phyloP scores from a whole-genome alignment of 2,329 filamentous ascomycete genomes.

The Hypoxylon sp. region DNA sequence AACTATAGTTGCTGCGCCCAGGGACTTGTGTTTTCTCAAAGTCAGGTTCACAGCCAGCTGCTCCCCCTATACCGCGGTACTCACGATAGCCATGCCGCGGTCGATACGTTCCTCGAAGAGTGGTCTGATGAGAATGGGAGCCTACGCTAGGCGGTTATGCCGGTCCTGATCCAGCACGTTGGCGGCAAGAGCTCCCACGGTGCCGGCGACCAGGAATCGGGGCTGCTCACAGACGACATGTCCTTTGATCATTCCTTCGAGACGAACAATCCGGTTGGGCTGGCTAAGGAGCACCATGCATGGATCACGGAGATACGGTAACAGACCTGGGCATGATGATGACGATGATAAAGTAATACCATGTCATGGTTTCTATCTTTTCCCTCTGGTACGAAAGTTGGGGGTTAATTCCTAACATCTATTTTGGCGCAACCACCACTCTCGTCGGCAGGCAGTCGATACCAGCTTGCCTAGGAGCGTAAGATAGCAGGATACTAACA shows the following conservation, averaged over 20 bases:
- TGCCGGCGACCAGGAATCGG: slow-evolving; percentile 30
- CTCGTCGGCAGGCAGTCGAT: no score
- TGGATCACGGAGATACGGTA: slow-evolving; percentile 16
- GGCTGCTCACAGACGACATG: slow-evolving; percentile 37
- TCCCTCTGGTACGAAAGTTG: not conserved
- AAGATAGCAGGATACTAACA: no score
- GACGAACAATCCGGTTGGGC: slow-evolving; percentile 33
- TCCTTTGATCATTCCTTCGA: slow-evolving; percentile 38
- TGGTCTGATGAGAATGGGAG: slow-evolving; percentile 28
- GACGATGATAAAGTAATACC: not conserved
- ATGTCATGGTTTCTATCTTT: not conserved
- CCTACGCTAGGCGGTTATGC: slow-evolving; percentile 40
- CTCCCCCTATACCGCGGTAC: slow-evolving; percentile 35
- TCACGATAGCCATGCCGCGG: slow-evolving; percentile 28
- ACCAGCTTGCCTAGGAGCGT: no score
- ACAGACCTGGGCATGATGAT: not conserved
- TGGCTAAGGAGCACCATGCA: slow-evolving; percentile 32
- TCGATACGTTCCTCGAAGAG: slow-evolving; percentile 39
- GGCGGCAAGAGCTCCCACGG: slow-evolving; percentile 39
- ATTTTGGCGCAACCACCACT: no score
- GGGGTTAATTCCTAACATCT: no score
- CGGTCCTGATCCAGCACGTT: slow-evolving; percentile 41
- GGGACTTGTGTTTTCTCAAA: slow-evolving; percentile 37
- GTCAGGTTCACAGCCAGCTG: slow-evolving; percentile 30
- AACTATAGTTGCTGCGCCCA: slow-evolving; percentile 40